Base-by-base conservation (phyloP, 495 filamentous ascomycete species). In the Penicillium steckii region DNA sequence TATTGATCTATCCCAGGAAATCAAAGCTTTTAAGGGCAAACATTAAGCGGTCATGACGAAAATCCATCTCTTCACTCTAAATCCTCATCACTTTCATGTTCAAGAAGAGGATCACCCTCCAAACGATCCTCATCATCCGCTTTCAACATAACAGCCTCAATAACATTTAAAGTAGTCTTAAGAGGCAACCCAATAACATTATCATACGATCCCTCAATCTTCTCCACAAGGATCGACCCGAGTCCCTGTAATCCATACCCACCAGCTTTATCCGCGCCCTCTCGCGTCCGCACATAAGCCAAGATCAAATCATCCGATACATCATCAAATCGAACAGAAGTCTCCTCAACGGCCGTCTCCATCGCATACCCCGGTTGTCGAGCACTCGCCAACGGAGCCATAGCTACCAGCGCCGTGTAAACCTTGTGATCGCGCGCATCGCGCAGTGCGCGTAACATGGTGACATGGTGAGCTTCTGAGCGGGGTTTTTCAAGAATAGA, bases 171-270 rank as follows among this genome's bases (percentile, higher is more conserved):
- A 21, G 85, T 90, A 60, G 84, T 80, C 64, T 90, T 81, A 48
- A 98, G 72, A 25, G 94, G 94, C 74, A 98, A 67, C n/a, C 95
- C 94, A 45, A 98, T 83, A 6, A 97, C 94, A 75, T 97, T 97
- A 79, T 98, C 93, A 62, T 84, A 91, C 40, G 82, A 83, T 6
- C 94, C 95, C 56, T 96, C 86, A 49, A 98, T 87, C 69, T 78
- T 85, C 70, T 96, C 91, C 15, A 98, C 80, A 50, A 97, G 64
- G 57, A 96, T 79, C 2, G 84, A 81, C n/a, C 90, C 94, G 2
- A 93, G 65, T 2, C 92, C 92, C 70, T 98, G 94, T 37, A 97
- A 76, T 8, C 90, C 95, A 71, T 98, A 98, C 0, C 94, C 95
- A 1, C 94, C 94, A 0, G 94, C 95, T 78, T 97, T 98, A 70